Evolutionary conservation across 2,329 filamentous ascomycete species (phyloP), one percentile per base, ranked within the genome.

Genomic region (Dendryphion nanum): DNA sequence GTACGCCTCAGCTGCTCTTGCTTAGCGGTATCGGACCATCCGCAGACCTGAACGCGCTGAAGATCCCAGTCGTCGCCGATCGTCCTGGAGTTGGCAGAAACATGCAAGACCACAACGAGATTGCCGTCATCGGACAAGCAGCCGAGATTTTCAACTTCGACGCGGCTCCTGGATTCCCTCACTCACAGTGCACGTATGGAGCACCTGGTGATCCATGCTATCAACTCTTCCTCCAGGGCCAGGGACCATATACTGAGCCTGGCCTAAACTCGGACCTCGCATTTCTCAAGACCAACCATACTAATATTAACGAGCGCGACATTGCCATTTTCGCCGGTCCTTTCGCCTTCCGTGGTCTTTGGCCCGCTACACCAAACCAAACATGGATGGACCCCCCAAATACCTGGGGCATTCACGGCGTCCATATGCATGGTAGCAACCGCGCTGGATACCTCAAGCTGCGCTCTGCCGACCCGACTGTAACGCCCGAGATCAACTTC

Each of bases 1-100:
- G 82, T 57, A 73, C n/a, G n/a, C n/a, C n/a, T n/a, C n/a, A n/a
- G n/a, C n/a, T n/a, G n/a, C n/a, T n/a, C n/a, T n/a, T n/a, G 62
- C 72, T 83, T 1, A 78, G 72, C 32, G 81, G 82, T 4, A 73
- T 85, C 26, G 81, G 82, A 0, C 79, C 79, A 0, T 50, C 59
- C 3, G 53, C 63, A 0, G 72, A 80, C 41, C 73, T 85, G 13
- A 44, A 69, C 14, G 66, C 68, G 33, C 72, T 77, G 52, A 61
- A 68, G 10, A 82, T 84, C 45, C 53, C 68, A n/a, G n/a, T n/a
- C n/a, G n/a, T n/a, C n/a, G n/a, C n/a, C n/a, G n/a, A n/a, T n/a
- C n/a, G n/a, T n/a, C 74, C 75, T 1, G 77, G 81, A 23, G 79
- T 85, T 2, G 82, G 81, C 6, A 40, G 42, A 13, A 38, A 34